Conservation (phyloP, 495 filamentous ascomycete species). For the Elaphomyces granulatus region DNA sequence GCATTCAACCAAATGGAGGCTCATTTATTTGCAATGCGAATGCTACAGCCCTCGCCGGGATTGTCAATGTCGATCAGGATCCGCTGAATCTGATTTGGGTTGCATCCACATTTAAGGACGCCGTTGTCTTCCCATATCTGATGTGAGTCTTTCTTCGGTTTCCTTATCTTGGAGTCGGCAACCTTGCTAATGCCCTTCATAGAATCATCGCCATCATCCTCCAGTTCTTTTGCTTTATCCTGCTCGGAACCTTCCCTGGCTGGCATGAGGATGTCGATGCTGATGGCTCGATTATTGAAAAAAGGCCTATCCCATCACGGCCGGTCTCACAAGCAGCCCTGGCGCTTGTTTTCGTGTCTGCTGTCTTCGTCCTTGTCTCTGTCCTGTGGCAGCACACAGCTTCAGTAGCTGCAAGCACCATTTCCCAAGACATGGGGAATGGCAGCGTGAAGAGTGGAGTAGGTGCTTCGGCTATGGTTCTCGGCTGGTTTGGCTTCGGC, state of each 20-base stretch:
- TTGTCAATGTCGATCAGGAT: constrained; percentile 51
- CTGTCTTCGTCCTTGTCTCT: constrained; percentile 56
- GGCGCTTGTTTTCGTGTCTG: constrained; percentile 51
- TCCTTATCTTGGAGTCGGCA: constrained; percentile 1
- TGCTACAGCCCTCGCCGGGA: constrained; percentile 46
- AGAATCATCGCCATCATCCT: constrained; percentile 59
- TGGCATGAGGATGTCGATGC: constrained; percentile 53
- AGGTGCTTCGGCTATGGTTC: constrained; percentile 82
- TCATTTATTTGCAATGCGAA: constrained; percentile 55
- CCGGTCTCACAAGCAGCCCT: constrained; percentile 52
- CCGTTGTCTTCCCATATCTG: constrained; percentile 55
- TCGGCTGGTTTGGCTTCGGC: constrained; percentile 94
- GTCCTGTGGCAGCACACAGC: constrained; percentile 77
- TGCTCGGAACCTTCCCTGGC: constrained; percentile 57
- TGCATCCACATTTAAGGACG: constrained; percentile 57
- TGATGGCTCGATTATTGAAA: constrained; percentile 39
- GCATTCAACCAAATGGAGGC: constrained; percentile 46
- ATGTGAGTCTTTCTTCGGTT: constrained; percentile 31
- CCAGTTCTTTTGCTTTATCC: constrained; percentile 53
- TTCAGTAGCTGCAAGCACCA: constrained; percentile 80
- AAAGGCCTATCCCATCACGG: constrained; percentile 55
- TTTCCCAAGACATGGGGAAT: constrained; percentile 91
- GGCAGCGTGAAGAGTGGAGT: constrained; percentile 80
- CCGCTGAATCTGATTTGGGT: constrained; percentile 61
- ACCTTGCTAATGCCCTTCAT: constrained; percentile 7